Percentiles rank a stretch among this genome's conserved stretches.
phyloP scores from a whole-genome alignment of 2,329 filamentous ascomycete genomes.

The Paramyrothecium roridum region DNA sequence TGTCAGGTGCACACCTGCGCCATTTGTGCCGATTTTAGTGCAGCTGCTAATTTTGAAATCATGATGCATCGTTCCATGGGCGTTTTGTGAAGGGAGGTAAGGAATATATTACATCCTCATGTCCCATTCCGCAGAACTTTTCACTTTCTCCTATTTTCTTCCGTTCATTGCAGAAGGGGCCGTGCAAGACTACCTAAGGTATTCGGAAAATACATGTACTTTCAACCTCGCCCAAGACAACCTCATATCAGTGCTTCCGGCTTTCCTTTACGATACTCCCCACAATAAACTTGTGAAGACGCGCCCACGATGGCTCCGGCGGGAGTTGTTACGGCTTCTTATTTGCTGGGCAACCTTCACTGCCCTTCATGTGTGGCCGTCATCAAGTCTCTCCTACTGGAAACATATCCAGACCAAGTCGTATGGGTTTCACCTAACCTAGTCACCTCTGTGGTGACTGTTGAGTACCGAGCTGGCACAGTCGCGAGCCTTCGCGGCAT shows the following conservation, averaged over 20 bases:
- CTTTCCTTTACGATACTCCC: background rate
- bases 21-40: constrained; percentile 32
- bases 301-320: constrained; percentile 21
- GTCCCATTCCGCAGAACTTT: background rate
- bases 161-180: background rate
- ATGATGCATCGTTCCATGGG: constrained; percentile 10
- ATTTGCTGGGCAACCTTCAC: constrained; percentile 72
- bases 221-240: background rate
- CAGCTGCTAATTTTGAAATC: constrained; percentile 4
- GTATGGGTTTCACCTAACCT: constrained; percentile 66
- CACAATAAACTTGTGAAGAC: too few species aligned
- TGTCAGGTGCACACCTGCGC: constrained; percentile 16
- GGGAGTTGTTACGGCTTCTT: constrained; percentile 49
- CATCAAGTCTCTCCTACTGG: constrained; percentile 58
- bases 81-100: constrained; percentile 5
- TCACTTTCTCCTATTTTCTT: background rate
- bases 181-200: too few species aligned
- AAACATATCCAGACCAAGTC: constrained; percentile 40
- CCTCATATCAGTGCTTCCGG: background rate
- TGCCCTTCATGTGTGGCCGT: constrained; percentile 70
- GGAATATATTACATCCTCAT: background rate
- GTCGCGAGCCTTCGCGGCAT: constrained; percentile 39
- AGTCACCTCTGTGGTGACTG: constrained; percentile 65
- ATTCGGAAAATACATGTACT: too few species aligned
- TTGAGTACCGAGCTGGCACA: constrained; percentile 46